These are phyloP conservation scores for Globisporangium recalcitrans DNA, from an alignment of 352 stramenopile species.

Conservation along the genomic window DNA sequence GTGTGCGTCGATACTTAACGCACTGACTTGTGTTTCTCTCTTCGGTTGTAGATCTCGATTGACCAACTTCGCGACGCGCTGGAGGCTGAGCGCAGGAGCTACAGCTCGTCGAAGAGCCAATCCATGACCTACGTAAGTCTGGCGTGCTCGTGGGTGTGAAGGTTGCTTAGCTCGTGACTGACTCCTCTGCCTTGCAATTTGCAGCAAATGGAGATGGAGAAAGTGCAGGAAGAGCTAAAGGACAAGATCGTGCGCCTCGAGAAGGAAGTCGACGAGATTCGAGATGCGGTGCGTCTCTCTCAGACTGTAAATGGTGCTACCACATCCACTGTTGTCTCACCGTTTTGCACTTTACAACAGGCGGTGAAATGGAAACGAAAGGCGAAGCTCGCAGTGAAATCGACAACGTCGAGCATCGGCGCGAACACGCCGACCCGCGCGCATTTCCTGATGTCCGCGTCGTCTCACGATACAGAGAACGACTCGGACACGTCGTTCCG, in stretches of 20 bases:
- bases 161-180: conserved; percentile 7
- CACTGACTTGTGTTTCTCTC: neutral
- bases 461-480: conserved; percentile 52
- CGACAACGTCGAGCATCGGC: conserved; percentile 18
- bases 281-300: conserved; percentile 34
- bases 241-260: conserved; percentile 55
- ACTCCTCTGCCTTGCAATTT: conserved; percentile 19
- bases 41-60: conserved; percentile 22
- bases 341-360: conserved; percentile 10
- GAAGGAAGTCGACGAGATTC: conserved; percentile 57
- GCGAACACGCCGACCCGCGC: conserved; percentile 28
- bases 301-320: neutral
- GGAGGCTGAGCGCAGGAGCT: conserved; percentile 29
- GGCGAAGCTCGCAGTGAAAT: conserved; percentile 49
- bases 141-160: conserved; percentile 1
- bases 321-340: neutral
- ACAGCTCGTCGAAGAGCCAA: conserved; percentile 36
- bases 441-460: conserved; percentile 44
- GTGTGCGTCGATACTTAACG: neutral
- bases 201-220: conserved; percentile 34
- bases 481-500: conserved; percentile 56
- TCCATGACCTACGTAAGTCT: conserved; percentile 30
- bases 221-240: conserved; percentile 43
- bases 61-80: conserved; percentile 36
- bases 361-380: conserved; percentile 67